Percentiles rank a stretch among this genome's conserved stretches.
Conservation (phyloP, 2,329 filamentous ascomycete genomes). For the Cryphonectria carpinicola region DNA sequence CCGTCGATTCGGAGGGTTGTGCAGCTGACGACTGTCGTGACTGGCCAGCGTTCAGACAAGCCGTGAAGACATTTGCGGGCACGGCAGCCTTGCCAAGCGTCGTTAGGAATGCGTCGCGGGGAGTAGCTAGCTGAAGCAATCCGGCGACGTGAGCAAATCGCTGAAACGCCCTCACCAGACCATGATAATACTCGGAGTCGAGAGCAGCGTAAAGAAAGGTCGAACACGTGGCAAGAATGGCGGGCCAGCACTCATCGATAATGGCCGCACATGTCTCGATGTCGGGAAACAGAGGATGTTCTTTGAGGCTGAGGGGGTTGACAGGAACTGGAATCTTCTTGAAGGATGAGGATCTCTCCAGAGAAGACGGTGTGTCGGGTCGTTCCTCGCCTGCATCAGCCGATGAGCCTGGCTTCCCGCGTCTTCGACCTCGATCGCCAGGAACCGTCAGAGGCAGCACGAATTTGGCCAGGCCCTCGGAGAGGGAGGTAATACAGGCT, state of each 20-base stretch:
- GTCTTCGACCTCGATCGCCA: constrained; percentile 64
- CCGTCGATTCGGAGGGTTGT: constrained; percentile 51
- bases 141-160: constrained; percentile 95
- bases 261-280: constrained; percentile 80
- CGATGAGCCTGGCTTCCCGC: constrained; percentile 47
- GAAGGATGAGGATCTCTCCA: constrained; percentile 68
- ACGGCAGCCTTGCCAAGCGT: constrained; percentile 93
- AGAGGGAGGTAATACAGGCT: constrained; percentile 86
- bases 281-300: constrained; percentile 71
- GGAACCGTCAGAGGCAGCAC: constrained; percentile 89
- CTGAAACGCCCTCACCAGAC: constrained; percentile 89
- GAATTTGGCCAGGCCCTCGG: constrained; percentile 91
- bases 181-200: constrained; percentile 92
- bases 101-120: constrained; percentile 91
- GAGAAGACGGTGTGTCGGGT: constrained; percentile 46
- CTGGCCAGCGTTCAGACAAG: constrained; percentile 57
- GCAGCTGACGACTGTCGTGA: constrained; percentile 49
- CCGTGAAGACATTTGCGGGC: constrained; percentile 74
- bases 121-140: constrained; percentile 79
- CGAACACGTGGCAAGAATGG: constrained; percentile 90
- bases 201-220: constrained; percentile 92
- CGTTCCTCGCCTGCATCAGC: constrained; percentile 33
- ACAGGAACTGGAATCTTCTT: constrained; percentile 78
- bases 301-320: constrained; percentile 78
- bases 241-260: constrained; percentile 93